phyloP scores from a whole-genome alignment of 352 stramenopile genomes.

The Globisporangium takayamanum region DNA sequence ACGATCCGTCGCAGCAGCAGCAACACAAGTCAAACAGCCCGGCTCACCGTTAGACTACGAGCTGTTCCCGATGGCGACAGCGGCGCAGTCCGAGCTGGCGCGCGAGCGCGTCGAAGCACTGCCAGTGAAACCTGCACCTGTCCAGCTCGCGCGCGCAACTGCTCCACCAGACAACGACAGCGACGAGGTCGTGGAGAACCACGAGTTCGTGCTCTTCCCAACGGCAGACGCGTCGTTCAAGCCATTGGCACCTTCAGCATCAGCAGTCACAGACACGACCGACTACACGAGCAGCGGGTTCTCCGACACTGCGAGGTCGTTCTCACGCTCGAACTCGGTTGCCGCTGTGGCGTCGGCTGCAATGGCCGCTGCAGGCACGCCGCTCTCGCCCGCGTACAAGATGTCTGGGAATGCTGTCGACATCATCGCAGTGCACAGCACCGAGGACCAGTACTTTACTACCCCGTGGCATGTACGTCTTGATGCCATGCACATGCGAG shows the following conservation, averaged over 20 bases:
- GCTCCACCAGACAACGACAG: not conserved
- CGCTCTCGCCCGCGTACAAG: slow-evolving; percentile 41
- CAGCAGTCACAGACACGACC: slow-evolving; percentile 8
- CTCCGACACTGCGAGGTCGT: slow-evolving; percentile 5
- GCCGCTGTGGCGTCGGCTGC: slow-evolving; percentile 6
- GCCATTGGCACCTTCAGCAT: slow-evolving; percentile 1
- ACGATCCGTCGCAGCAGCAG: not conserved
- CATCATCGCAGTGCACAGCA: slow-evolving; percentile 68
- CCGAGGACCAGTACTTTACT: slow-evolving; percentile 45
- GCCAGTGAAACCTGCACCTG: not conserved
- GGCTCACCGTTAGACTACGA: slow-evolving; percentile 29
- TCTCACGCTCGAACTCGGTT: slow-evolving; percentile 14
- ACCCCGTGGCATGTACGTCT: slow-evolving; percentile 67
- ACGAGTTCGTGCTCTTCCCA: slow-evolving; percentile 27
- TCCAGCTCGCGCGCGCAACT: slow-evolving; percentile 4
- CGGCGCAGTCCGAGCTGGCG: not conserved
- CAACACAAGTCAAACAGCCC: not conserved
- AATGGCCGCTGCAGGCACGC: slow-evolving; percentile 5
- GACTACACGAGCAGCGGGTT: slow-evolving; percentile 6
- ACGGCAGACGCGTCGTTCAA: slow-evolving; percentile 2
- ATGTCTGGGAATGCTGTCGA: slow-evolving; percentile 73
- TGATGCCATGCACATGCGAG: not conserved
- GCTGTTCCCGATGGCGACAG: slow-evolving; percentile 28
- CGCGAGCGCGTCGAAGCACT: slow-evolving; percentile 3
- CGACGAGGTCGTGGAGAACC: slow-evolving; percentile 1